phyloP scores from a whole-genome alignment of 31 red algal species.

The Porphyra umbilicalis region DNA sequence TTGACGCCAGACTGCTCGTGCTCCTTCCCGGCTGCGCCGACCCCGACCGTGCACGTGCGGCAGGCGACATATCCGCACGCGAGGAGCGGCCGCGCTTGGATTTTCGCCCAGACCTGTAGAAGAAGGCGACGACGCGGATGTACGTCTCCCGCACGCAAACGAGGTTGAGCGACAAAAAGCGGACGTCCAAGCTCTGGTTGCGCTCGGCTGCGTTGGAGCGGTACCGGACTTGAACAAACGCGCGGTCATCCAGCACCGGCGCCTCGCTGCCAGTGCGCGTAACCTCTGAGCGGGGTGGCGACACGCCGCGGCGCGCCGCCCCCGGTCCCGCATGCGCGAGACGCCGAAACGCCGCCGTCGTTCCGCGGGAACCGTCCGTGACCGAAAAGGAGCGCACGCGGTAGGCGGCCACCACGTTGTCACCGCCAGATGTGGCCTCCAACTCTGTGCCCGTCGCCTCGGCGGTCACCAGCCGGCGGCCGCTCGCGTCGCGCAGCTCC shows the following conservation, averaged over 20 bases:
- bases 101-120: slow-evolving; percentile 23
- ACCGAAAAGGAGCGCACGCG: slow-evolving; percentile 53
- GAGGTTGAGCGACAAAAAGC: slow-evolving; percentile 61
- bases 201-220: slow-evolving; percentile 38
- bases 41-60: not conserved
- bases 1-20: not conserved
- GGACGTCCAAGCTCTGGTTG: slow-evolving; percentile 50
- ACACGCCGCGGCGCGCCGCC: not conserved
- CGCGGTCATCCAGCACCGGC: slow-evolving; percentile 10
- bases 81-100: not conserved
- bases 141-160: slow-evolving; percentile 79
- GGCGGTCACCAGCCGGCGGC: slow-evolving; percentile 59
- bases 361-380: slow-evolving; percentile 63
- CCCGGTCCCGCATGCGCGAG: slow-evolving; percentile 47
- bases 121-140: slow-evolving; percentile 74
- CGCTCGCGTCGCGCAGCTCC: slow-evolving; percentile 44
- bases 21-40: too few species aligned
- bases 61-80: not conserved
- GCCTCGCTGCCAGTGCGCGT: not conserved
- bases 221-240: slow-evolving; percentile 59
- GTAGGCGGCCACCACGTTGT: slow-evolving; percentile 45
- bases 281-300: not conserved
- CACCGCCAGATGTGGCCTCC: slow-evolving; percentile 25
- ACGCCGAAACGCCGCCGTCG: slow-evolving; percentile 66
- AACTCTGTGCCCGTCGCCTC: slow-evolving; percentile 55